Percentiles rank a stretch among this genome's conserved stretches.
Evolutionary conservation across 2,329 filamentous ascomycete species (phyloP).

Genomic region (Neodidymelliopsis sp.): DNA sequence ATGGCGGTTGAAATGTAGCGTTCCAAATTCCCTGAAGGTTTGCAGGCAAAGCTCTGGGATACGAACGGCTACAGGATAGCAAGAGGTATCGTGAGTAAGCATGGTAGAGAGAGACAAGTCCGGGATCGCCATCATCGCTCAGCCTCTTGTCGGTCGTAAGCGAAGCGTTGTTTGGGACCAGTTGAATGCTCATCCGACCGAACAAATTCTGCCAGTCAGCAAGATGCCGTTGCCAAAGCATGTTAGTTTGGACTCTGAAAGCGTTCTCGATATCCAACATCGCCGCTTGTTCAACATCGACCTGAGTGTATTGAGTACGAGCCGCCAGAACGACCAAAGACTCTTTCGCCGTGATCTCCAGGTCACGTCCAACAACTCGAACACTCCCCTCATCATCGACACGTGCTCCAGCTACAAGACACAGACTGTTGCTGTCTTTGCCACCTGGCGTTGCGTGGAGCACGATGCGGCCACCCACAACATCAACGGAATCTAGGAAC

Average conservation of each 20-base stretch:
- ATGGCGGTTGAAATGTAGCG: conserved; percentile 50
- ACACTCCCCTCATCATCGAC: conserved; percentile 9
- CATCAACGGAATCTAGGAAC: conserved; percentile 51
- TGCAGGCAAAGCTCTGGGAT: conserved; percentile 48
- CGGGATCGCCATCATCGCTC: conserved; percentile 16
- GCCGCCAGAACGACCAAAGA: conserved; percentile 51
- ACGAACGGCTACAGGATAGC: conserved; percentile 40
- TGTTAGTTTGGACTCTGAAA: conserved; percentile 26
- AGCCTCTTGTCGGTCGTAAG: conserved; percentile 6
- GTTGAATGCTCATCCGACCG: conserved; percentile 18
- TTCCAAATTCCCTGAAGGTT: conserved; percentile 59
- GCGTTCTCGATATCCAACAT: conserved; percentile 26
- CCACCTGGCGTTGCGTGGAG: conserved; percentile 22
- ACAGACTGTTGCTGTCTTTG: conserved; percentile 18
- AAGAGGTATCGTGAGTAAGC: conserved; percentile 53
- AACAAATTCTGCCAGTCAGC: conserved; percentile 37
- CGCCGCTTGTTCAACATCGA: conserved; percentile 37
- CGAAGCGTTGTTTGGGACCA: conserved; percentile 1
- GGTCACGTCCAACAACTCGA: conserved; percentile 23
- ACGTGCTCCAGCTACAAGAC: conserved; percentile 10
- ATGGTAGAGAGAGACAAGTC: conserved; percentile 44
- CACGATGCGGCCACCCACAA: conserved; percentile 23
- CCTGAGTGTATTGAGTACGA: conserved; percentile 51
- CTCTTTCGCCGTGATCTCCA: conserved; percentile 49
- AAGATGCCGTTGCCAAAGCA: conserved; percentile 41